Conservation (phyloP, 805 yeast genomes). For the Komagataella kurtzmanii region DNA sequence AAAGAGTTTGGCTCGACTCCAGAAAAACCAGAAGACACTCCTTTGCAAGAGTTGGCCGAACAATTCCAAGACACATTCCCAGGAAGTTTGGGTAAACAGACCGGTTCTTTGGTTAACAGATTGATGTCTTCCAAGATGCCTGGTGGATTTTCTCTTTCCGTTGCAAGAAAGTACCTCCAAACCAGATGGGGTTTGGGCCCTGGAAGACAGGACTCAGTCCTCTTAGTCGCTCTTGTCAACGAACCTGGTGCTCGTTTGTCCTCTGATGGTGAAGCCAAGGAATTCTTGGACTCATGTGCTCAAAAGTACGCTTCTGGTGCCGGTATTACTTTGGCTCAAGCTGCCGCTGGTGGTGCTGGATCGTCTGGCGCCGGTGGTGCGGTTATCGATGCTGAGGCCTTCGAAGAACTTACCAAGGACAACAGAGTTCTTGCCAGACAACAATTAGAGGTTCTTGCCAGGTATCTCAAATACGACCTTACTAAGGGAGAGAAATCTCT, state of each 20-base stretch:
- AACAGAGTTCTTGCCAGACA: conserved; percentile 59
- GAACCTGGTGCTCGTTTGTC: conserved; percentile 89
- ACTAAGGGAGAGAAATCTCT: conserved; percentile 82
- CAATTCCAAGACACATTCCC: conserved; percentile 82
- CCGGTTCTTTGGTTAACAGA: conserved; percentile 79
- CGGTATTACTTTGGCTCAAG: conserved; percentile 65
- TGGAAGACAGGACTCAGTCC: conserved; percentile 89
- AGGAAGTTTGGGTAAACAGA: conserved; percentile 89
- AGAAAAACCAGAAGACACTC: conserved; percentile 98
- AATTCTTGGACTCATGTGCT: conserved; percentile 69
- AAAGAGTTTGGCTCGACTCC: conserved; percentile 98
- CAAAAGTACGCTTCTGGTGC: conserved; percentile 75
- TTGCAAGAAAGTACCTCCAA: conserved; percentile 86
- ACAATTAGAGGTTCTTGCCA: conserved; percentile 85
- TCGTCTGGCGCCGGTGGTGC: conserved; percentile 66
- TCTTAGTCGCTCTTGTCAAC: conserved; percentile 69
- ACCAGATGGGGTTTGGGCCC: conserved; percentile 84
- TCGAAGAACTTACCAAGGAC: conserved; percentile 68
- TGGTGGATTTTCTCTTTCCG: conserved; percentile 92
- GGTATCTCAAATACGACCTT: conserved; percentile 86
- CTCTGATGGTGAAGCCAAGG: conserved; percentile 81
- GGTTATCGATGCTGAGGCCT: conserved; percentile 88
- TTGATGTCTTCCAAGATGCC: conserved; percentile 97
- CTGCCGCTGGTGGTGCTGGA: conserved; percentile 39
- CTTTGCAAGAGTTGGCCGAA: conserved; percentile 90